phyloP scores from a whole-genome alignment of 768 basidiomycete species.

The Rossbeevera mucosa region DNA sequence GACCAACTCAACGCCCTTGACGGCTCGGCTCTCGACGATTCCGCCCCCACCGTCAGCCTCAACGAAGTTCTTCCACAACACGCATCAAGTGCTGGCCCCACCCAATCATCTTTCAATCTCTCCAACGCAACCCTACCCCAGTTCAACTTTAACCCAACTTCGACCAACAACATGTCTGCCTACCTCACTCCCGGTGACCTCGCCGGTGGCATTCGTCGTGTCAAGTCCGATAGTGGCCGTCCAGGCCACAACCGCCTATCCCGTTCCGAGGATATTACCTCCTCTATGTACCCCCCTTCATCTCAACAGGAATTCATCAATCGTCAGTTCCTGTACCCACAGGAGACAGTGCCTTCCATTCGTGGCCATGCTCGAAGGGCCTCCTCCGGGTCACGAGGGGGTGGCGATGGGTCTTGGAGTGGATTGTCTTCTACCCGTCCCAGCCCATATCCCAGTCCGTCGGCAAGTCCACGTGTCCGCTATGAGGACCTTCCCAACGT shows the following conservation, averaged over 20 bases:
- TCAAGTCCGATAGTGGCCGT: slow-evolving; percentile 43
- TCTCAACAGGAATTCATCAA: slow-evolving; percentile 42
- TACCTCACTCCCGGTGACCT: slow-evolving; percentile 34
- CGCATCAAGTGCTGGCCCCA: slow-evolving; percentile 19
- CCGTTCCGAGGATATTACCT: slow-evolving; percentile 59
- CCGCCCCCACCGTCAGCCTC: slow-evolving; percentile 28
- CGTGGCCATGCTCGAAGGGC: slow-evolving; percentile 41
- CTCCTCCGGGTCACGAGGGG: slow-evolving; percentile 37
- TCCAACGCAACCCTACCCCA: slow-evolving; percentile 24
- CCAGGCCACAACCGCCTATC: slow-evolving; percentile 47
- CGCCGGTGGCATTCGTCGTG: slow-evolving; percentile 41
- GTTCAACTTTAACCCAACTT: slow-evolving; percentile 33
- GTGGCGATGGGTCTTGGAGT: slow-evolving; percentile 30
- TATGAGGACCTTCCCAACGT: slow-evolving; percentile 47
- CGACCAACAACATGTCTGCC: slow-evolving; percentile 35
- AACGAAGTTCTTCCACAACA: slow-evolving; percentile 27
- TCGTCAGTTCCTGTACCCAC: slow-evolving; percentile 41
- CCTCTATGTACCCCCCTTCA: slow-evolving; percentile 31
- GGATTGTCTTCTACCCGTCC: slow-evolving; percentile 38
- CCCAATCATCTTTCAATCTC: slow-evolving; percentile 29
- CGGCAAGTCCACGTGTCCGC: slow-evolving; percentile 54
- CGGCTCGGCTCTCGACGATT: slow-evolving; percentile 37
- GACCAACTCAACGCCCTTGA: slow-evolving; percentile 34
- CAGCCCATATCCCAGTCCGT: slow-evolving; percentile 66
- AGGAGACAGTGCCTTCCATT: slow-evolving; percentile 34